A percentile compares a stretch with the other conserved stretches of the same genome.
Conservation (phyloP, 805 yeast genomes). For the Hanseniaspora jakobsenii region DNA sequence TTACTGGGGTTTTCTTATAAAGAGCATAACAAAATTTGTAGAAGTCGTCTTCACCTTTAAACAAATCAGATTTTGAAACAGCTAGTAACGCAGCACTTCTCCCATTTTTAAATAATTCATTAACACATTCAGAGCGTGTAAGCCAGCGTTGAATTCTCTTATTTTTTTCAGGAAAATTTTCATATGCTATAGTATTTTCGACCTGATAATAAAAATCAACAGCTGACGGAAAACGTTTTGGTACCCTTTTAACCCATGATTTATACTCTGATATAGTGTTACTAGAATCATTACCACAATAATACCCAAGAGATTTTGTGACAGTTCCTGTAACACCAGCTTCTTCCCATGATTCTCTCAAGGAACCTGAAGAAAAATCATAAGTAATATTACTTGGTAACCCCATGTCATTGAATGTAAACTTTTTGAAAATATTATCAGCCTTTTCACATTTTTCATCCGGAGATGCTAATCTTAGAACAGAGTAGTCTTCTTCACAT, state of each 20-base stretch:
- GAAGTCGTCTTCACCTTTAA: slow-evolving; percentile 37
- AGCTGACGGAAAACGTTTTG: slow-evolving; percentile 49
- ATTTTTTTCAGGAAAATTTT: slow-evolving; percentile 63
- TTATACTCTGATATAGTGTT: slow-evolving; percentile 23
- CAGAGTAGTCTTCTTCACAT: not conserved
- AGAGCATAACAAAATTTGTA: slow-evolving; percentile 39
- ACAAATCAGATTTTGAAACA: slow-evolving; percentile 43
- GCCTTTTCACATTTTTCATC: too few relatives aligned
- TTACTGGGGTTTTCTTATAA: slow-evolving; percentile 26
- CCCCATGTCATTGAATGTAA: not conserved
- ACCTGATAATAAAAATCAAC: slow-evolving; percentile 83
- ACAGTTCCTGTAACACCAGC: slow-evolving; percentile 75
- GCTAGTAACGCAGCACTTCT: slow-evolving; percentile 43
- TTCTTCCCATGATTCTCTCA: slow-evolving; percentile 95
- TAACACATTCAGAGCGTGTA: not conserved
- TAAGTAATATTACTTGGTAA: slow-evolving; percentile 11
- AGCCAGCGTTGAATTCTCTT: slow-evolving; percentile 60
- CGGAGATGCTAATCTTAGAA: too few relatives aligned
- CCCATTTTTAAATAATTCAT: slow-evolving; percentile 28
- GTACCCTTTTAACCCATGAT: slow-evolving; percentile 27
- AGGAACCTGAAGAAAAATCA: slow-evolving; percentile 41
- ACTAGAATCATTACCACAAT: slow-evolving; percentile 48
- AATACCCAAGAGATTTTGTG: slow-evolving; percentile 44
- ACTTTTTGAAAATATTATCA: too few relatives aligned
- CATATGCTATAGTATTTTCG: slow-evolving; percentile 42